These are phyloP conservation scores for Brassica juncea DNA, from an alignment of 345 rosid genomes.

Conservation along the genomic window DNA sequence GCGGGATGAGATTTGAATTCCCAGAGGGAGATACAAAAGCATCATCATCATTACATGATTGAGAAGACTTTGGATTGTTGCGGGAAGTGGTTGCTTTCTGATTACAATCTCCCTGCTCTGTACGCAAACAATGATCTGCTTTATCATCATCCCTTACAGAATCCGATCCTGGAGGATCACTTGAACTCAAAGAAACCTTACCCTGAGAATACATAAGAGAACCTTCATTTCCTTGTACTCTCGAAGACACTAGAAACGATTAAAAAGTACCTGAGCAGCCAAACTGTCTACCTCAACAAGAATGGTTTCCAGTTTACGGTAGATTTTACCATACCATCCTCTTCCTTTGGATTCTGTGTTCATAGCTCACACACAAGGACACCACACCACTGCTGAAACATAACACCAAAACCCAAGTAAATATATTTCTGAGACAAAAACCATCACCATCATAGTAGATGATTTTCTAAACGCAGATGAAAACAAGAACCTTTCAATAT, in stretches of 20 bases:
- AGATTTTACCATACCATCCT: constrained; percentile 65
- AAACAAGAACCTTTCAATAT: constrained; percentile 3
- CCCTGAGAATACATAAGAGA: constrained; percentile 41
- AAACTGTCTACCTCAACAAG: constrained; percentile 66
- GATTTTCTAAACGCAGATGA: not conserved
- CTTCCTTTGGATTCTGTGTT: constrained; percentile 54
- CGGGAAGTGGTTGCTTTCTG: constrained; percentile 25
- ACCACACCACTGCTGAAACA: not conserved
- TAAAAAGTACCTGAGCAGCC: constrained; percentile 39
- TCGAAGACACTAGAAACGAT: not conserved
- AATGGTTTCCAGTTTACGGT: constrained; percentile 70
- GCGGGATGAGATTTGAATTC: constrained; percentile 14
- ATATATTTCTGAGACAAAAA: not conserved
- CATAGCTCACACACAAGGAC: constrained; percentile 45
- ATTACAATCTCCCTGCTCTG: constrained; percentile 30
- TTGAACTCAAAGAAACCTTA: constrained; percentile 21
- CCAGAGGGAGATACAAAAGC: constrained; percentile 32
- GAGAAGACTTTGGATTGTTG: constrained; percentile 19
- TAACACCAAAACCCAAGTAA: not conserved
- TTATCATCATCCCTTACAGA: constrained; percentile 19
- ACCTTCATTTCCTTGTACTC: constrained; percentile 1
- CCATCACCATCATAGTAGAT: not conserved
- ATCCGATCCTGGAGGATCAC: constrained; percentile 28
- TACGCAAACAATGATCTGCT: not conserved
- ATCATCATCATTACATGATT: constrained; percentile 24